A percentile compares a stretch with the other conserved stretches of the same genome.
Evolutionary conservation across 352 stramenopile species (phyloP).

Genomic region (Pythium brachiatum): DNA sequence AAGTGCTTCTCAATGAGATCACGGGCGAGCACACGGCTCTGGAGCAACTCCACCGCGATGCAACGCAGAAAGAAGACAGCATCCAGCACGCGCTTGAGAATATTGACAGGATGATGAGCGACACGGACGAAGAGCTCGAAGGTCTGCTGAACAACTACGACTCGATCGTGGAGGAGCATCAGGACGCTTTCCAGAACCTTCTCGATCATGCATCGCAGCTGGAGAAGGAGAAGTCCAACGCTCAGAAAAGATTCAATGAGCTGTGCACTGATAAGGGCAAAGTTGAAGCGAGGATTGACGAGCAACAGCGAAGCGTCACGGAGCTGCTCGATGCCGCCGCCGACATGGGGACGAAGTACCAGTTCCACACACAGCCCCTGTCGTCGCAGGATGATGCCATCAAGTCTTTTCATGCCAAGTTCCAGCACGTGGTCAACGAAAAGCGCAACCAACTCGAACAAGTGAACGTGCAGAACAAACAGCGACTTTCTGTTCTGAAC

Average conservation of each 20-base stretch:
- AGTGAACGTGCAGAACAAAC: slow-evolving; percentile 38
- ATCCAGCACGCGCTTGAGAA: slow-evolving; percentile 40
- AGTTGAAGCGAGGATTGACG: slow-evolving; percentile 54
- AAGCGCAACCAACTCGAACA: slow-evolving; percentile 41
- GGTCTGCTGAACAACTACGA: slow-evolving; percentile 57
- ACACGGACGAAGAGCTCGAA: slow-evolving; percentile 61
- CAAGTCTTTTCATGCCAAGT: slow-evolving; percentile 46
- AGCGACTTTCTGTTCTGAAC: slow-evolving; percentile 45
- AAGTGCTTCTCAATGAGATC: slow-evolving; percentile 47
- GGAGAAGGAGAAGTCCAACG: slow-evolving; percentile 28
- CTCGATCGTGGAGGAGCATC: slow-evolving; percentile 42
- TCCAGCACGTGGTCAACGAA: slow-evolving; percentile 39
- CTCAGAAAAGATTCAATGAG: slow-evolving; percentile 33
- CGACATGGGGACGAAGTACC: slow-evolving; percentile 53
- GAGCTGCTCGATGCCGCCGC: slow-evolving; percentile 45
- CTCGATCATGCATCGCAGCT: slow-evolving; percentile 34
- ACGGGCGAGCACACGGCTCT: slow-evolving; percentile 33
- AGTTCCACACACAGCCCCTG: slow-evolving; percentile 50
- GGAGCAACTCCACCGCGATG: slow-evolving; percentile 35
- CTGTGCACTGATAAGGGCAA: slow-evolving; percentile 40
- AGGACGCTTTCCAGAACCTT: slow-evolving; percentile 30
- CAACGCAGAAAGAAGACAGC: slow-evolving; percentile 37
- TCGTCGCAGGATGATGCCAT: slow-evolving; percentile 55
- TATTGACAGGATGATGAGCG: slow-evolving; percentile 71
- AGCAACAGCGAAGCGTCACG: slow-evolving; percentile 33